Base-by-base conservation (phyloP, 139 green algal genomes). In the Gonium pectorale region DNA sequence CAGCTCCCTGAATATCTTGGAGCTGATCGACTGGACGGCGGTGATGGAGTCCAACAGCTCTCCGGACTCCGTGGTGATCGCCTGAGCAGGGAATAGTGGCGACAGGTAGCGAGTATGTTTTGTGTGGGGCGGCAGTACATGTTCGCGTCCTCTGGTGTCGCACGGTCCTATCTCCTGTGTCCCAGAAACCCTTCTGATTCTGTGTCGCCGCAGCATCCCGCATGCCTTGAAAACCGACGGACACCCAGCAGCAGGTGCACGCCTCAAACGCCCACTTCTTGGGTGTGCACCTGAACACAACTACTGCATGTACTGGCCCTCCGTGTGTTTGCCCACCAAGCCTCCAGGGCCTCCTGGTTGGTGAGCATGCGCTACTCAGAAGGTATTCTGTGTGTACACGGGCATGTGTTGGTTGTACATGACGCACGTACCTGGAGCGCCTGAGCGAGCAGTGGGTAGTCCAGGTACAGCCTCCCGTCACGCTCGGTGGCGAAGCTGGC, bases 1-100 rank as follows among this genome's bases (percentile, higher is more conserved):
- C 70, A 79, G 70, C 70, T 79, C 70, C 70, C 70, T 46, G 70
- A 66, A 44, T 49, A 79, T 31, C 17, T 24, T 46, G 33, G 70
- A 66, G 49, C 49, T 64, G 49, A 64, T 31, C 3, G 31, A 66
- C 19, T 19, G 49, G 49, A 64, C 21, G 70, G 70, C 31, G 31
- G 26, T 35, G 21, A 79, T 33, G 31, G 70, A 26, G 21, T 64
- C 22, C 70, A 79, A 5, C 70, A 66, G 49, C 41, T 74, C 67
- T 37, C 67, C 67, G 5, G 67, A 74, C 22, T 74, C 67, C 40
- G 24, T 74, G 67, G 67, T 74, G 40, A 56, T 6, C 67, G 6
- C 40, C 67, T 74, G 67, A 29, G 27, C 24, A 73, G 67, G 63
- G 40, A 54, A 73, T 21, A 60, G 3, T 43, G 69, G 29, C n/a